Base-by-base conservation (phyloP, 2,329 filamentous ascomycete species). In the Paramyrothecium roridum region DNA sequence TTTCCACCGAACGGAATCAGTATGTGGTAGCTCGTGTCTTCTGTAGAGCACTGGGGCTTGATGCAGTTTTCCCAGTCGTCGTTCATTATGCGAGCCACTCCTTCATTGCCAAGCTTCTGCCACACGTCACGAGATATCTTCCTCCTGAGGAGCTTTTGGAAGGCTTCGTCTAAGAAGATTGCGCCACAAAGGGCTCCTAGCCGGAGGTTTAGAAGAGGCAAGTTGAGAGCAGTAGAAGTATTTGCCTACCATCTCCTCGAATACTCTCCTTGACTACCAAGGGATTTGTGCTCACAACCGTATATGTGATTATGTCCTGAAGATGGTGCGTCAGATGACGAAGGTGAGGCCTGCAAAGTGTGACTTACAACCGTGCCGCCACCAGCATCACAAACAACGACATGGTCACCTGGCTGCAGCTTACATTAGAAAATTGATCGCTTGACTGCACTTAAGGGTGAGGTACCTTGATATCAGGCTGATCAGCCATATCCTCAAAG, bases 221-320 rank as follows among this genome's bases (percentile, higher is more conserved):
- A n/a, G n/a, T n/a, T n/a, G n/a, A n/a, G n/a, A n/a, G n/a, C n/a
- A n/a, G n/a, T n/a, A 37, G 33, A 37, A 37, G 16, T 37, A 37
- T 8, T 37, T 37, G 26, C 64, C 34, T 13, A 66, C 74, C 75
- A 8, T 73, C 63, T 0, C 76, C 76, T 16, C 63, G 59, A 1
- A 76, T 73, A 0, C 67, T 65, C 12, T 79, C 76, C 3, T 64
- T 57, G 0, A 78, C 59, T 0, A 53, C 26, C 12, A 75, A 65
- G 0, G 73, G 71, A 0, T 59, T 4, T 0, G 51, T 55, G 0
- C 55, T 59, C 0, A 55, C 52, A 0, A 76, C 55, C 3, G 61
- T 57, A 19, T 78, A 78, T 20, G 66, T 76, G 45, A 77, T 76
- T 0, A 78, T 56, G 19, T 79, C 74, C 73, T 75, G 48, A 37